Evolutionary conservation across 106 monocot genomes (phyloP), one percentile per base, ranked within the genome.

Genomic region (Apostasia ramifera): DNA sequence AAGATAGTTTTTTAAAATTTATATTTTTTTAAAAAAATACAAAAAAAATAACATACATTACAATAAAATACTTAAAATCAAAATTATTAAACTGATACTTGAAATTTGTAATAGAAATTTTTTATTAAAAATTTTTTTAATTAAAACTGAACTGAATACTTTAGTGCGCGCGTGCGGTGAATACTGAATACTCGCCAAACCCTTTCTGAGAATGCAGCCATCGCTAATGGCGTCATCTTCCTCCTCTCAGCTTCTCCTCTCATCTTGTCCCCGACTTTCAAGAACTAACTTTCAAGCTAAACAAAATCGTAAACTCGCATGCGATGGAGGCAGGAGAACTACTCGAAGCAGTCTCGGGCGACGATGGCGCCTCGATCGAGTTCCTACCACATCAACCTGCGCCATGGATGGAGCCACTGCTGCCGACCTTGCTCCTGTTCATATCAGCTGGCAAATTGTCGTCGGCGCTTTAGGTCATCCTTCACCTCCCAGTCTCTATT

Each of bases 381-480:
- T 13, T 38, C 49, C 59, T 67, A 59, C 69, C 9, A 59, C 52
- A 0, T 70, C 58, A 42, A 66, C 69, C 49, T 42, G 37, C 7
- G 87, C 78, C 44, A 49, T 84, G 2, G 87, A 75, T 44, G 79
- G 83, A 14, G 79, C n/a, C 5, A 55, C 56, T 59, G 72, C 57
- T 53, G 65, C 70, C 43, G 78, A 76, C 37, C 49, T 71, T 46
- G 55, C 67, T 57, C 72, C 83, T 2, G 75, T 73, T 0, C 80
- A 84, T 63, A 72, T 95, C 66, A 84, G 88, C 60, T 95, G 95
- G 95, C 86, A 95, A 67, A 86, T 91, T 43, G 66, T 66, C 61
- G 77, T 84, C 45, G 91, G 91, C 6, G 83, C 95, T 40, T 8
- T 91, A 74, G 94, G 94, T 91, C 43, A 7, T 14, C 8, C 44